These are phyloP conservation scores for Solanum lignicaule DNA, from an alignment of 257 asterid genomes.

Conservation along the genomic window DNA sequence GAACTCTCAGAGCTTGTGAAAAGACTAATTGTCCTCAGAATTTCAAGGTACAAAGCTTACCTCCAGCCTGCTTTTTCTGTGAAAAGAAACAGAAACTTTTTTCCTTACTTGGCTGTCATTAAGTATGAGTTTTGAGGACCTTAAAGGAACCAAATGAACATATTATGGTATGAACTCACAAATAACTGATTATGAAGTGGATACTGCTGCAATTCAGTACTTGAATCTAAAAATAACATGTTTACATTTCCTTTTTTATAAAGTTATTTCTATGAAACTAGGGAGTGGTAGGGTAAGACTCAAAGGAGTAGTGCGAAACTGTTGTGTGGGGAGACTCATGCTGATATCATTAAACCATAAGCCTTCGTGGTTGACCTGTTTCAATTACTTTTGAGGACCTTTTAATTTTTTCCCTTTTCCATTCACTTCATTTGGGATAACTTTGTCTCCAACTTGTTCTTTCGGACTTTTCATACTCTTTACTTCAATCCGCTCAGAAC, in stretches of 20 bases:
- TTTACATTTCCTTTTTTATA: not conserved
- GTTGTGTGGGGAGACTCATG: not conserved
- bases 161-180: not conserved
- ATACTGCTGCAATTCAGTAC: not conserved
- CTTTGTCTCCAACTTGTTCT: not conserved
- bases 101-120: not conserved
- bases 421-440: not conserved
- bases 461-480: not conserved
- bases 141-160: not conserved
- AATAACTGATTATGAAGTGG: not conserved
- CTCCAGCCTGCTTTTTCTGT: not conserved
- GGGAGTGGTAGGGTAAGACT: not conserved
- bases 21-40: slow-evolving; percentile 14
- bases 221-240: not conserved
- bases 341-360: not conserved
- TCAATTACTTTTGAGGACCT: not conserved
- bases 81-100: not conserved
- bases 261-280: not conserved
- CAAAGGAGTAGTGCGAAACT: not conserved
- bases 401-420: not conserved
- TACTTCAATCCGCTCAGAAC: not conserved
- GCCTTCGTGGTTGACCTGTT: not conserved
- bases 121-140: not conserved
- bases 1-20: slow-evolving; percentile 23
- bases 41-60: slow-evolving; percentile 35